These are phyloP conservation scores for Macrolepiota dolichaula DNA, from an alignment of 768 basidiomycete genomes.

Conservation along the genomic window DNA sequence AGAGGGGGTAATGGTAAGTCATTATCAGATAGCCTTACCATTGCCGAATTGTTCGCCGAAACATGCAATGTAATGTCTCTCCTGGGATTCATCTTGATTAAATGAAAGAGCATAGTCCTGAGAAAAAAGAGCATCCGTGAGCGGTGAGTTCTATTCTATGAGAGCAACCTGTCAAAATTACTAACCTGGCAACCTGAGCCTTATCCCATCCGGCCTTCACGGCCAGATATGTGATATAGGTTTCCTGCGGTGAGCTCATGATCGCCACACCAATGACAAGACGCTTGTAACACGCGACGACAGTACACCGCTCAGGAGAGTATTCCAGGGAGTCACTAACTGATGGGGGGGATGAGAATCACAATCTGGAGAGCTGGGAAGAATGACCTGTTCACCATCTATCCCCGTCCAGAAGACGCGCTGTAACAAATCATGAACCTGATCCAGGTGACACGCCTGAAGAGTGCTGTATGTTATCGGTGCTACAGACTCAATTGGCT, in stretches of 20 bases:
- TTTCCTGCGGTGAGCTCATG: constrained; percentile 74
- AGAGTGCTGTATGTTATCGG: constrained; percentile 67
- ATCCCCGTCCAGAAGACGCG: constrained; percentile 78
- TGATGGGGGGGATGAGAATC: constrained; percentile 22
- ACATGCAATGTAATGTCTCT: constrained; percentile 83
- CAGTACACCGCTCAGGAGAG: constrained; percentile 67
- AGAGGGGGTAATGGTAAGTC: background rate
- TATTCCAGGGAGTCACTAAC: constrained; percentile 71
- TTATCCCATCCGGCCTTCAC: constrained; percentile 83
- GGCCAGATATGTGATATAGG: constrained; percentile 80
- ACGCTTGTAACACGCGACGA: constrained; percentile 69
- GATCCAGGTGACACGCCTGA: constrained; percentile 53
- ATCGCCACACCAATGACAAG: constrained; percentile 74
- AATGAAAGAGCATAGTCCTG: constrained; percentile 76
- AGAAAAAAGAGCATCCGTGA: constrained; percentile 10
- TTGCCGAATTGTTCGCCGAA: constrained; percentile 76
- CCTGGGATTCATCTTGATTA: constrained; percentile 66
- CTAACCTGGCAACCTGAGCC: constrained; percentile 70
- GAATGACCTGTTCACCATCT: constrained; percentile 44
- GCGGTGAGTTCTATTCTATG: constrained; percentile 9
- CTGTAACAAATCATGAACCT: constrained; percentile 68
- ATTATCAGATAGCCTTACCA: constrained; percentile 41
- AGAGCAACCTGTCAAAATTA: background rate
- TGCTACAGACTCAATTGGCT: constrained; percentile 33
- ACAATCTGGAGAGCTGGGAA: constrained; percentile 6